Evolutionary conservation across 345 rosid genomes (phyloP).

Genomic region (Camelina neglecta): DNA sequence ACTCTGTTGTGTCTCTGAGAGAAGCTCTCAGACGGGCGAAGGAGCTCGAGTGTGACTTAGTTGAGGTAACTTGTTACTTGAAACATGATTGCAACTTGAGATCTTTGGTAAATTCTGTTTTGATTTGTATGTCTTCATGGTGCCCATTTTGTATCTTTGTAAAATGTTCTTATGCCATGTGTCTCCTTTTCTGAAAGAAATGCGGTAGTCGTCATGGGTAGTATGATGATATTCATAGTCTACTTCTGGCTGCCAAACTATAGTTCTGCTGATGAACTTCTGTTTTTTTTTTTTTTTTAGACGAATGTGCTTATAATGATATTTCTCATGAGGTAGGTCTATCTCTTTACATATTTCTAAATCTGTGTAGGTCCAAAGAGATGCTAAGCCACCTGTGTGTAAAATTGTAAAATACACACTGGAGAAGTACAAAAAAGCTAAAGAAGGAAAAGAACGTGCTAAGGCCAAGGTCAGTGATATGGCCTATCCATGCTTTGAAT

Average conservation of each 20-base stretch:
- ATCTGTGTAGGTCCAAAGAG: conserved; percentile 40
- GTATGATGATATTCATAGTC: neutral
- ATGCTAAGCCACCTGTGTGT: conserved; percentile 47
- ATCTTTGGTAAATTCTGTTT: conserved; percentile 6
- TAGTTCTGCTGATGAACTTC: neutral
- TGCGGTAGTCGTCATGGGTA: neutral
- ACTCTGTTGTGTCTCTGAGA: conserved; percentile 35
- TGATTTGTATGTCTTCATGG: neutral
- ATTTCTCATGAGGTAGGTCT: neutral
- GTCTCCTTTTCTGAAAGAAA: neutral
- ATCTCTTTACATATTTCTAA: conserved; percentile 7
- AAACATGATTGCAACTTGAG: conserved; percentile 2
- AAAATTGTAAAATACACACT: conserved; percentile 41
- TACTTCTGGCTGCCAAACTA: neutral
- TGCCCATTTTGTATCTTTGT: conserved; percentile 1
- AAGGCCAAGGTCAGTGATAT: conserved; percentile 44
- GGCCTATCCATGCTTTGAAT: conserved; percentile 7
- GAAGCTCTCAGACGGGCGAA: conserved; percentile 46
- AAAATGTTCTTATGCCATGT: neutral
- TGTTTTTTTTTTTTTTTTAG: neutral
- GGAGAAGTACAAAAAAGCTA: conserved; percentile 44
- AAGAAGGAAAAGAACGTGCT: conserved; percentile 46
- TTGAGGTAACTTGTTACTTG: conserved; percentile 37
- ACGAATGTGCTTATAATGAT: neutral
- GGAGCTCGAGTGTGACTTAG: conserved; percentile 43